These are phyloP conservation scores for Termitomyces sp. DNA, from an alignment of 768 basidiomycete genomes.

Conservation along the genomic window DNA sequence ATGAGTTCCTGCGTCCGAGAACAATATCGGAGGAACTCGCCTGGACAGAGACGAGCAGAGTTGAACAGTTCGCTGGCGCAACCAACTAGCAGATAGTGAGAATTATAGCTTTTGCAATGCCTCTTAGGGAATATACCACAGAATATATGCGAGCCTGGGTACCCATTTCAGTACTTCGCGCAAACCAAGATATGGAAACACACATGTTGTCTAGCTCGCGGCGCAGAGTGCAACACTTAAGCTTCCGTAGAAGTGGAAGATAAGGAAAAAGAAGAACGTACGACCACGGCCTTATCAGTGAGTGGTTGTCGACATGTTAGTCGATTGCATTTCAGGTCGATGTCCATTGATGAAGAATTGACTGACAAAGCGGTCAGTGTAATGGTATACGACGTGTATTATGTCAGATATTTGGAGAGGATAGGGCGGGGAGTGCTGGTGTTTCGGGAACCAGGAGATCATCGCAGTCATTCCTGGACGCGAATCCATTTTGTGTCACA, in stretches of 20 bases:
- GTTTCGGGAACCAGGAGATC: not conserved
- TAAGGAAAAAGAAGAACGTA: conserved; percentile 31
- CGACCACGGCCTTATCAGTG: conserved; percentile 80
- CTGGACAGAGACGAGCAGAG: conserved; percentile 72
- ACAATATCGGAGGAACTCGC: conserved; percentile 24
- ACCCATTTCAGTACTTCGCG: not conserved
- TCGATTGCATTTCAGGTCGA: conserved; percentile 74
- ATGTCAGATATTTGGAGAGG: not conserved
- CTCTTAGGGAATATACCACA: conserved; percentile 44
- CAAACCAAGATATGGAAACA: conserved; percentile 5
- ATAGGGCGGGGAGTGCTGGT: not conserved
- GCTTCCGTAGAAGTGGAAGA: not conserved
- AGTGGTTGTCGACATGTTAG: conserved; percentile 65
- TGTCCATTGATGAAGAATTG: conserved; percentile 46
- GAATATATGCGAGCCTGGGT: conserved; percentile 79
- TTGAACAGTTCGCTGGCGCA: conserved; percentile 85
- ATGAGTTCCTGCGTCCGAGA: not conserved
- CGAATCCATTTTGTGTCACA: not conserved
- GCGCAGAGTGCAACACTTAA: not conserved
- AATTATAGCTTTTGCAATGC: not conserved
- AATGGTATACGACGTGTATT: not conserved
- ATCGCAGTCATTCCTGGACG: not conserved
- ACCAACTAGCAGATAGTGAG: conserved; percentile 37
- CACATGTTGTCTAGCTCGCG: conserved; percentile 20
- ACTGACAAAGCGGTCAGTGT: no score